phyloP scores from a whole-genome alignment of 2,329 filamentous ascomycete species.

The Didymella lethalis region DNA sequence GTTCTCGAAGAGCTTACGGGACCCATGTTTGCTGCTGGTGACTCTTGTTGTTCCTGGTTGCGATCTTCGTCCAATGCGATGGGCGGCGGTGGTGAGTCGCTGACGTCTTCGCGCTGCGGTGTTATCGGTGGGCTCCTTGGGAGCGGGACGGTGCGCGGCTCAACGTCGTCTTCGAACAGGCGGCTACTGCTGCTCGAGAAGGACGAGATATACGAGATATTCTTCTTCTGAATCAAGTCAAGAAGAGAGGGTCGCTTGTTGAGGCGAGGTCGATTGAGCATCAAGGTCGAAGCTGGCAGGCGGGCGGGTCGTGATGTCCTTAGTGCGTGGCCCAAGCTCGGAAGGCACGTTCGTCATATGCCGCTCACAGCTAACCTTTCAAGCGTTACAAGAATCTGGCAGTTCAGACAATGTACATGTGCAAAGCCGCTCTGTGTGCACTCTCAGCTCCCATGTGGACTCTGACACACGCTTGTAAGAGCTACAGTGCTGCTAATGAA shows the following conservation, averaged over 20 bases:
- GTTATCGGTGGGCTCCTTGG: constrained; percentile 46
- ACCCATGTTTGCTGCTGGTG: constrained; percentile 44
- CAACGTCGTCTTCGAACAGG: constrained; percentile 38
- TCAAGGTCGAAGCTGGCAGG: constrained; percentile 39
- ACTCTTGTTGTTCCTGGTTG: constrained; percentile 24
- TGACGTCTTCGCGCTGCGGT: constrained; percentile 39
- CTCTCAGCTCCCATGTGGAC: not conserved
- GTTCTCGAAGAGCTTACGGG: constrained; percentile 43
- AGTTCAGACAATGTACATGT: not conserved
- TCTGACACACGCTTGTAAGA: constrained; percentile 18
- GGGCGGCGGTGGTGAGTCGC: constrained; percentile 33
- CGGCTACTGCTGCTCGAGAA: constrained; percentile 31
- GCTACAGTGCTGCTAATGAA: constrained; percentile 15
- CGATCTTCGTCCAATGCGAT: constrained; percentile 32
- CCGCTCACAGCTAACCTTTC: constrained; percentile 7
- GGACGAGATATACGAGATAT: constrained; percentile 57
- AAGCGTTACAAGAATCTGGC: not conserved
- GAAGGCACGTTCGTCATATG: constrained; percentile 18
- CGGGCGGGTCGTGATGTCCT: constrained; percentile 15
- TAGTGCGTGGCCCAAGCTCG: constrained; percentile 19
- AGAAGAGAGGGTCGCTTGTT: constrained; percentile 68
- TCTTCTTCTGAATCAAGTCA: constrained; percentile 64
- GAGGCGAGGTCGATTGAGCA: constrained; percentile 67
- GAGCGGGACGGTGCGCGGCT: constrained; percentile 46
- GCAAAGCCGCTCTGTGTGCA: not conserved